Conservation (phyloP, 176 grass and related monocot genomes). For the Aegilops tauschii region DNA sequence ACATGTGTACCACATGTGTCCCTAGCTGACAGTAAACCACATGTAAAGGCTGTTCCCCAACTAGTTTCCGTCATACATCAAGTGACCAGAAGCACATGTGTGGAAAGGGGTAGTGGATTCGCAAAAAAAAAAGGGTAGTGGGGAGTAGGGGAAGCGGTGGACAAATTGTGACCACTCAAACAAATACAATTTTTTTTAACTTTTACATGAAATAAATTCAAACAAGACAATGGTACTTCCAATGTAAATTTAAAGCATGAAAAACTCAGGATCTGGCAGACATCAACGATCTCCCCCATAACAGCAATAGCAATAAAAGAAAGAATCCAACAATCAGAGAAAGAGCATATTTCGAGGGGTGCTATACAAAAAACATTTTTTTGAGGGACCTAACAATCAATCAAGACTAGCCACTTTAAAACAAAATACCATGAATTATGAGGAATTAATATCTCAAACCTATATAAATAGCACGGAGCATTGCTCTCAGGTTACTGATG, state of each 20-base stretch:
- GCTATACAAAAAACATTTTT: not conserved
- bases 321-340: conserved; percentile 2
- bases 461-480: conserved; percentile 97
- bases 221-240: not conserved
- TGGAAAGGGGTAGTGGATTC: not conserved
- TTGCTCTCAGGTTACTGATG: conserved; percentile 83
- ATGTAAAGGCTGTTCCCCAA: not conserved
- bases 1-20: not conserved
- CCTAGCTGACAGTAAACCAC: not conserved
- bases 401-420: conserved; percentile 1
- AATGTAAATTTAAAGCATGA: conserved; percentile 6
- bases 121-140: not conserved
- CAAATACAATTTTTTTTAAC: not conserved
- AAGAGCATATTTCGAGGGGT: not conserved
- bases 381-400: not conserved
- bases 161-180: conserved; percentile 18
- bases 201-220: not conserved
- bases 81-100: not conserved
- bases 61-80: not conserved
- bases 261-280: conserved; percentile 22
- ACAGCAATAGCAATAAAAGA: conserved; percentile 15
- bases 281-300: not conserved
- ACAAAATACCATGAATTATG: conserved; percentile 11
- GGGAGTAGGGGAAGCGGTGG: not conserved
- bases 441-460: conserved; percentile 42